Evolutionary conservation across 768 basidiomycete genomes (phyloP), one percentile per base, ranked within the genome.

Genomic region (Collybia nuda): DNA sequence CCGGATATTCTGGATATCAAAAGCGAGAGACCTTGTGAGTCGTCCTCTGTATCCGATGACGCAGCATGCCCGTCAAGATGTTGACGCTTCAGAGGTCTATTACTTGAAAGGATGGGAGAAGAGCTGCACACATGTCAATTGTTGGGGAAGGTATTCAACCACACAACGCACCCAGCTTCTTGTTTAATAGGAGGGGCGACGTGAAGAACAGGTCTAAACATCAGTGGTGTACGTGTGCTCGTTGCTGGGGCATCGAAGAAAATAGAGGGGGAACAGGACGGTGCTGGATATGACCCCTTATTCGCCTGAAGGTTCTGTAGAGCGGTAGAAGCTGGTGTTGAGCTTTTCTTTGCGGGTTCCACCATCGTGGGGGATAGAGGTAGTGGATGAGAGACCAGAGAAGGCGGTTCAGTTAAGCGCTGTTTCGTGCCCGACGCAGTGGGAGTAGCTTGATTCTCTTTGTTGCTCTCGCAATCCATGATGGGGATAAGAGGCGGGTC

Each of bases 1-100:
- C 29, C 14, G 17, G 22, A 9, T 42, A 22, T 41, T 3, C 5
- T 15, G 36, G 36, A 24, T 3, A 23, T 9, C 2, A 40, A 9
- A 21, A 19, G 15, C 12, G 4, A n/a, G 26, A 23, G 46, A 70
- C 73, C 67, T 68, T 72, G 68, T 3, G 71, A 70, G 40, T 72
- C 72, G 19, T 71, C 71, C 50, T 76, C 72, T 18, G 72, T 71
- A 15, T 73, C 70, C 21, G 72, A 72, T 6, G 70, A 69, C 36
- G 44, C 43, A 3, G 53, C 52, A 28, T 51, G 51, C 46, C 56
- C 47, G 48, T 51, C 46, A 28, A 44, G 37, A 36, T 54, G 36
- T 48, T 23, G 40, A 50, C 54, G 23, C 38, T 51, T 53, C n/a
- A 40, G 23, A 18, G 28, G 45, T 38, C 41, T 38, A 15, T 5